These are phyloP conservation scores for Cladosporium sp. DNA, from an alignment of 2,329 filamentous ascomycete species.

Conservation along the genomic window DNA sequence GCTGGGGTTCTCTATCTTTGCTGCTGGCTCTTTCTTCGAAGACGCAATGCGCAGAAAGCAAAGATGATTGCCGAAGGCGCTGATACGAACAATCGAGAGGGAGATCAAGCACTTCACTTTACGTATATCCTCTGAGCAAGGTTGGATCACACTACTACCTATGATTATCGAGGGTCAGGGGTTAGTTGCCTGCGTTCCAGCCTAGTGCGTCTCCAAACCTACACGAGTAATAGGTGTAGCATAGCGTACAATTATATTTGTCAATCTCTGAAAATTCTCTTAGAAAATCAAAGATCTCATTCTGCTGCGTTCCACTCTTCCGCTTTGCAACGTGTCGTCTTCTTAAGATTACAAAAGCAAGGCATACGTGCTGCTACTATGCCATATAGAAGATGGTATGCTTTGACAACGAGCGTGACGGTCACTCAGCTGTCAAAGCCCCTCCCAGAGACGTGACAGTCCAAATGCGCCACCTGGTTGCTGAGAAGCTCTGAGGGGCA, in stretches of 20 bases:
- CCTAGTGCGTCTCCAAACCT: too few species aligned
- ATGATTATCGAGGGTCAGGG: too few species aligned
- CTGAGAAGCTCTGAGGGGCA: not conserved
- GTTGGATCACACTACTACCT: too few species aligned
- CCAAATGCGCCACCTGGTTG: not conserved
- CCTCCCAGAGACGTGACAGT: not conserved
- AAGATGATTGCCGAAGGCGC: not conserved
- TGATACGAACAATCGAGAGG: not conserved
- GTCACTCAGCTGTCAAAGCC: not conserved
- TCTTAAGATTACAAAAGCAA: too few species aligned
- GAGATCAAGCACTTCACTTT: not conserved
- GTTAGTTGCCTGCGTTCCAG: too few species aligned
- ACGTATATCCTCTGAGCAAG: not conserved
- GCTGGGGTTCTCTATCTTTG: slow-evolving; percentile 21
- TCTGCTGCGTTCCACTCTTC: too few species aligned
- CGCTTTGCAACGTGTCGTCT: too few species aligned
- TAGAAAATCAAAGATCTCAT: too few species aligned
- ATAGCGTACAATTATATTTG: too few species aligned
- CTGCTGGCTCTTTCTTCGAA: slow-evolving; percentile 26
- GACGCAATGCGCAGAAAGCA: not conserved
- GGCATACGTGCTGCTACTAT: too few species aligned
- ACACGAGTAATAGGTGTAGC: too few species aligned
- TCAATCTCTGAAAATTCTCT: too few species aligned
- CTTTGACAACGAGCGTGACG: not conserved
- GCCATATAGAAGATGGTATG: not conserved